Evolutionary conservation across 768 basidiomycete genomes (phyloP).

Genomic region (Phylloporus sp.): DNA sequence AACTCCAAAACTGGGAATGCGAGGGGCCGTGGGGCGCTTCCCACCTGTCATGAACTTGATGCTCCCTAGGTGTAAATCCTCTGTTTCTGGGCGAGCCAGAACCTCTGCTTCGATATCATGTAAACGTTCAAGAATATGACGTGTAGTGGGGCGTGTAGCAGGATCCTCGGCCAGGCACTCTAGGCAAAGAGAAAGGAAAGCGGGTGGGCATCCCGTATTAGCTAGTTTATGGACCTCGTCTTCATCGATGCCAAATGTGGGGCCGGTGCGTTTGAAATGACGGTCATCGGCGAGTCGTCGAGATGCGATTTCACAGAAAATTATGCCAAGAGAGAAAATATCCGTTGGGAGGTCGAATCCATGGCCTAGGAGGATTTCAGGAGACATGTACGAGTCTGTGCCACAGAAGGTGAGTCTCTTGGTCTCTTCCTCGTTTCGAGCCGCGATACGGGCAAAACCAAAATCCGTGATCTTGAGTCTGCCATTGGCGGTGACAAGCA

Average conservation of each 20-base stretch:
- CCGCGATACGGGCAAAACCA: slow-evolving; percentile 93
- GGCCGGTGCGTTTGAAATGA: slow-evolving; percentile 72
- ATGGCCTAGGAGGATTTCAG: slow-evolving; percentile 86
- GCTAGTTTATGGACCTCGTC: slow-evolving; percentile 67
- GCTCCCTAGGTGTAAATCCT: slow-evolving; percentile 77
- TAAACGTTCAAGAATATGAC: slow-evolving; percentile 73
- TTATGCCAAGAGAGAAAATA: slow-evolving; percentile 89
- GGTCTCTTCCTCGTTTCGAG: slow-evolving; percentile 84
- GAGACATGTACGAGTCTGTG: slow-evolving; percentile 96
- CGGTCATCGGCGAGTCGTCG: slow-evolving; percentile 81
- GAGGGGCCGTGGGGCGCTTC: slow-evolving; percentile 56
- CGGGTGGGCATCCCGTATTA: slow-evolving; percentile 70
- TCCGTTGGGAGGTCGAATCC: slow-evolving; percentile 95
- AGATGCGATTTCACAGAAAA: slow-evolving; percentile 87
- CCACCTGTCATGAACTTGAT: slow-evolving; percentile 74
- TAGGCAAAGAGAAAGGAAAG: slow-evolving; percentile 70
- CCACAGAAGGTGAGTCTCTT: slow-evolving; percentile 83
- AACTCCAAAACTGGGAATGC: slow-evolving; percentile 84
- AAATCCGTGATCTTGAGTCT: slow-evolving; percentile 98
- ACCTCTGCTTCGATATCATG: slow-evolving; percentile 82
- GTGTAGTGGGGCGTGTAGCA: slow-evolving; percentile 63
- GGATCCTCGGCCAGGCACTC: slow-evolving; percentile 72
- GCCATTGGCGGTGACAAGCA: slow-evolving; percentile 91
- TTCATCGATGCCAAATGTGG: slow-evolving; percentile 70
- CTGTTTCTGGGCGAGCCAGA: slow-evolving; percentile 57